phyloP scores from a whole-genome alignment of 1,284 basidiomycete genomes.

The Fomes fomentarius region DNA sequence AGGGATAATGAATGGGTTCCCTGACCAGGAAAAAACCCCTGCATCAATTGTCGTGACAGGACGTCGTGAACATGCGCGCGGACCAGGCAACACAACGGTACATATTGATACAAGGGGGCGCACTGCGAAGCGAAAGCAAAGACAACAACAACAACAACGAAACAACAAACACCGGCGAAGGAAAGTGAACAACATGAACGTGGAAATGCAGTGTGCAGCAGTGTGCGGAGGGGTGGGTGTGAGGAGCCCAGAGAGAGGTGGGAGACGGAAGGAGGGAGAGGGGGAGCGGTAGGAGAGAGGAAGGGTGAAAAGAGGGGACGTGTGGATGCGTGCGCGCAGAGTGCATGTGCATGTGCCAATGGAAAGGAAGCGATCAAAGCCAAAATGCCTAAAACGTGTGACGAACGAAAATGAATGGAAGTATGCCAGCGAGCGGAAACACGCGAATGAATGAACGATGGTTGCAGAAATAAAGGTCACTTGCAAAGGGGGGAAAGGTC shows the following conservation, averaged over 20 bases:
- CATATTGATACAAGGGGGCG: slow-evolving; percentile 23
- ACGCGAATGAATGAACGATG: slow-evolving; percentile 19
- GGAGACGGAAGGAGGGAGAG: slow-evolving; percentile 2
- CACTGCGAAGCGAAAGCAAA: slow-evolving; percentile 27
- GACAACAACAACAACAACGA: slow-evolving; percentile 24
- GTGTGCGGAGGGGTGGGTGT: slow-evolving; percentile 1
- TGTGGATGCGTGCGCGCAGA: slow-evolving; percentile 1
- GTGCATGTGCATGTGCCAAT: slow-evolving; percentile 5
- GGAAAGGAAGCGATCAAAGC: slow-evolving; percentile 2
- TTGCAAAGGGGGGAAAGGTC: slow-evolving; percentile 21
- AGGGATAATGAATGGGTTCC: slow-evolving; percentile 16
- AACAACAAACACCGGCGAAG: slow-evolving; percentile 19
- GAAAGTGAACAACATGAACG: slow-evolving; percentile 12
- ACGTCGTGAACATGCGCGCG: slow-evolving; percentile 6
- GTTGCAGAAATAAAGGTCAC: slow-evolving; percentile 16
- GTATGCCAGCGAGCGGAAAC: slow-evolving; percentile 20
- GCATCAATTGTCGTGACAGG: slow-evolving; percentile 20
- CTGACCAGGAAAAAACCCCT: slow-evolving; percentile 17
- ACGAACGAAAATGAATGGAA: slow-evolving; percentile 18
- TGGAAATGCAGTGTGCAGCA: slow-evolving; percentile 10
- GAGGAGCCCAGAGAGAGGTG: not conserved
- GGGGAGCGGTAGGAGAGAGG: not conserved
- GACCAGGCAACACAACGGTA: slow-evolving; percentile 5
- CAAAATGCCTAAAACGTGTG: not conserved
- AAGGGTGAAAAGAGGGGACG: not conserved